Evolutionary conservation across 768 basidiomycete species (phyloP), one percentile per base, ranked within the genome.

Genomic region (Tricholoma matsutake): DNA sequence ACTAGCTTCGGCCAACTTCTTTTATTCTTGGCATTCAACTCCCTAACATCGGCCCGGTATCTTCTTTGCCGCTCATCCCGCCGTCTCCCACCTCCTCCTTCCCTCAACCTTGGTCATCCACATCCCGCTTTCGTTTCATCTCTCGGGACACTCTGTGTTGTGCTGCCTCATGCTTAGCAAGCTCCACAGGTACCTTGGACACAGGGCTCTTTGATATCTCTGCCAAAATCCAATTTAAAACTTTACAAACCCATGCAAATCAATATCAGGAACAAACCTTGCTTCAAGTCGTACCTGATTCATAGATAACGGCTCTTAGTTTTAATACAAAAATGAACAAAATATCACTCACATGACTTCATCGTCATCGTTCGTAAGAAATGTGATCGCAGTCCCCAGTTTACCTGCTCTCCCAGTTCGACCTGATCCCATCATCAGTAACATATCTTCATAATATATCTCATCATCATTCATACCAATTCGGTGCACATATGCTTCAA

Each of bases 321-420:
- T 37, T 45, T 51, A 37, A 56, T 45, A n/a, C n/a, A n/a, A 53
- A 60, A 58, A 61, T 53, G 35, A 34, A 63, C 37, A 56, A 54
- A 65, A 64, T 65, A 61, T 32, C 37, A 82, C 89, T 66, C 76
- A 96, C 95, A 98, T 94, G 71, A 97, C 96, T 77, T 96, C 94
- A 57, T 96, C 94, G 71, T 97, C 96, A 65, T 96, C 92, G 72
- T 97, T 94, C 45, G 89, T 91, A 64, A 99, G 79, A 85, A 99
- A 98, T 20, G 97, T 98, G 69, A 98, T 96, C 37, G 97, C 85
- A 0, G 86, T 84, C 37, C 97, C 97, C 72, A 87, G 83, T 75
- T 98, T 98, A 53, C 97, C 97, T 31, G 97, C 97, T 76, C 97
- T 93, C 69, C 97, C 97, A 54, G 97, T 99, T 70, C 97, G 92